These are phyloP conservation scores for Neurospora sp. DNA, from an alignment of 495 filamentous ascomycete species.

Conservation along the genomic window DNA sequence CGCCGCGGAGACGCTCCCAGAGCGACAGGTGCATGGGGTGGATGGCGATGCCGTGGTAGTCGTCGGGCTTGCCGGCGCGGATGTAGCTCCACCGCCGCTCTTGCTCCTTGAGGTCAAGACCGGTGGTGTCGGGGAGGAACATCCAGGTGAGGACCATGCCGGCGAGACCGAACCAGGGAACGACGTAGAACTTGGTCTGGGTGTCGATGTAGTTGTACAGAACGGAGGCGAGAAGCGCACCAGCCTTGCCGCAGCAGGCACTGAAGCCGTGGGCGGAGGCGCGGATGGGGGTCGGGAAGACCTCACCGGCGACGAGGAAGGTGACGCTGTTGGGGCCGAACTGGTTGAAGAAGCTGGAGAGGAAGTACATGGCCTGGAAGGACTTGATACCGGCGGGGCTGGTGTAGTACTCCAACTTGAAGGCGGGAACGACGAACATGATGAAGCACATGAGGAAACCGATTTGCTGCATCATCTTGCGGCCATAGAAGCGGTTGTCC, in stretches of 20 bases:
- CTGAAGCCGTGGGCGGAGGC: conserved; percentile 86
- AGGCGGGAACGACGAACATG: conserved; percentile 76
- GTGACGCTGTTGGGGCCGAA: conserved; percentile 89
- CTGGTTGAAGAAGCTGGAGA: conserved; percentile 92
- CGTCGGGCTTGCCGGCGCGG: conserved; percentile 56
- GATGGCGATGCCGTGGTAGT: conserved; percentile 84
- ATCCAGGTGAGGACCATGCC: conserved; percentile 68
- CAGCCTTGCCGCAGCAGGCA: conserved; percentile 72
- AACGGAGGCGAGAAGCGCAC: conserved; percentile 73
- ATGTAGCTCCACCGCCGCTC: conserved; percentile 80
- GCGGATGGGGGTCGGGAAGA: conserved; percentile 81
- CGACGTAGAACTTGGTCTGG: conserved; percentile 71
- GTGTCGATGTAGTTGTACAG: conserved; percentile 82
- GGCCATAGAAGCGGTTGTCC: conserved; percentile 86
- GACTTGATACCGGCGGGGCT: conserved; percentile 50
- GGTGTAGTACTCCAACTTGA: conserved; percentile 73
- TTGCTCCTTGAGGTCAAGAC: conserved; percentile 87
- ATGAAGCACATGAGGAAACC: conserved; percentile 83
- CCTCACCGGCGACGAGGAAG: conserved; percentile 85
- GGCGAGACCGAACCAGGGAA: conserved; percentile 82
- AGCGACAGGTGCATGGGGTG: conserved; percentile 76
- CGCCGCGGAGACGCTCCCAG: conserved; percentile 64
- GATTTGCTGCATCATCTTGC: conserved; percentile 85
- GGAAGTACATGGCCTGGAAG: conserved; percentile 91
- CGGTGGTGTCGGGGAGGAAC: conserved; percentile 88